Base-by-base conservation (phyloP, 805 yeast species). In the Lipomyces mesembrius region DNA sequence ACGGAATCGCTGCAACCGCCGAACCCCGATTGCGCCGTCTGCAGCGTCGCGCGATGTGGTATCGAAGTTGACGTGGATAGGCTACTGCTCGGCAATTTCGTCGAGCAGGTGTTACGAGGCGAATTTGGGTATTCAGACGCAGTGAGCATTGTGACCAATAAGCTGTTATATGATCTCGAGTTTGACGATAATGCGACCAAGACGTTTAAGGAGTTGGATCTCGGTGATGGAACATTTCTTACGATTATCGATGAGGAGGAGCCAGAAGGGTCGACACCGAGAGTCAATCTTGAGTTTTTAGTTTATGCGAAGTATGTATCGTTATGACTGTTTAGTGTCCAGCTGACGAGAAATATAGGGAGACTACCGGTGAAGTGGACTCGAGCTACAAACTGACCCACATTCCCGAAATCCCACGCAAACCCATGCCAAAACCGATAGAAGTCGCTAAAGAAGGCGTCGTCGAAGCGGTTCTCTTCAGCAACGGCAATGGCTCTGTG, bases 171-270 rank as follows among this genome's bases (percentile, higher is more conserved):
- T 72, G 99, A 95, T 78, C 83, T 83, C 65, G 99, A 94, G 74
- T 92, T 91, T 76, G 97, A 91, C 60, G 98, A 93, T 74, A 88
- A 94, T 74, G 73, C 82, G 12, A 80, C 79, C 0, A 81, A 79
- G 43, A 75, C 81, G 0, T 78, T 95, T 20, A 64, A 69, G 0
- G 85, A 84, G 0, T 76, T 88, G 17, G 89, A 89, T 9, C 79
- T 92, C 35, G 72, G 70, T 5, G 78, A 80, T 60, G 95, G 94
- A n/a, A 83, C 87, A 25, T 81, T 88, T 25, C 52, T 95, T 17
- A 83, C 88, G 1, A 82, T 95, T 20, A 86, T 88, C 58, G 99
- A 95, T 77, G 97, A 94, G 62, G 88, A 87, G 53, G 97, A 90
- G 69, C 88, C 86, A 71, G 84, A 86, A 55, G 79, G 88, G 51